Conservation (phyloP, 768 basidiomycete species). For the Strobilomyces echinocephalus region DNA sequence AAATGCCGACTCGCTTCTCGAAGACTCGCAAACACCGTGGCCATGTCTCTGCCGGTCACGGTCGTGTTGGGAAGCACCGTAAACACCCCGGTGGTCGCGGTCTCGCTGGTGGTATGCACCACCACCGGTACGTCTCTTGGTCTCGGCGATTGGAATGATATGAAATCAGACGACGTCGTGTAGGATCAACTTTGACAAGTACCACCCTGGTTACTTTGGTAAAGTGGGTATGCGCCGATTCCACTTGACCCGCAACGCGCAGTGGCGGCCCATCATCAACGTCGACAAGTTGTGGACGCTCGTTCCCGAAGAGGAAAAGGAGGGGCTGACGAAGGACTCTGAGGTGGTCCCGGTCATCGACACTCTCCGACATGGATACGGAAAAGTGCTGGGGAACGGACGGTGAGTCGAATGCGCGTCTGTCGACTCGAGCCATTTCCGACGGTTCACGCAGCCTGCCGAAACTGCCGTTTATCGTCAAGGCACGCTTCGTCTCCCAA, state of each 20-base stretch:
- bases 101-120: constrained; percentile 99
- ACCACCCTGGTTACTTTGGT: constrained; percentile 99
- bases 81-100: constrained; percentile 99
- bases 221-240: constrained; percentile 99
- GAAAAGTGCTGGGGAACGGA: constrained; percentile 95
- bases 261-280: constrained; percentile 96
- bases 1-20: constrained; percentile 93
- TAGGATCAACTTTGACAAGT: constrained; percentile 97
- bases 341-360: constrained; percentile 95
- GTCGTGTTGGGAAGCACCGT: constrained; percentile 99
- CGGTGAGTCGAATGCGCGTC: constrained; percentile 43
- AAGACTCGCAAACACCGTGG: constrained; percentile 99
- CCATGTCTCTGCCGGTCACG: constrained; percentile 99
- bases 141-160: not conserved
- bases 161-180: not conserved
- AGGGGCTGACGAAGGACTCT: constrained; percentile 64
- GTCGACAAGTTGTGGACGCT: constrained; percentile 96
- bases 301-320: constrained; percentile 80
- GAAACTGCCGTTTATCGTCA: constrained; percentile 92
- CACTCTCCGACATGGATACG: constrained; percentile 76
- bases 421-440: not conserved
- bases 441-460: constrained; percentile 53
- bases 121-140: constrained; percentile 75
- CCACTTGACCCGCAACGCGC: constrained; percentile 87
- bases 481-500: constrained; percentile 91